phyloP scores from a whole-genome alignment of 768 basidiomycete genomes.

The Amanita fuliginea region DNA sequence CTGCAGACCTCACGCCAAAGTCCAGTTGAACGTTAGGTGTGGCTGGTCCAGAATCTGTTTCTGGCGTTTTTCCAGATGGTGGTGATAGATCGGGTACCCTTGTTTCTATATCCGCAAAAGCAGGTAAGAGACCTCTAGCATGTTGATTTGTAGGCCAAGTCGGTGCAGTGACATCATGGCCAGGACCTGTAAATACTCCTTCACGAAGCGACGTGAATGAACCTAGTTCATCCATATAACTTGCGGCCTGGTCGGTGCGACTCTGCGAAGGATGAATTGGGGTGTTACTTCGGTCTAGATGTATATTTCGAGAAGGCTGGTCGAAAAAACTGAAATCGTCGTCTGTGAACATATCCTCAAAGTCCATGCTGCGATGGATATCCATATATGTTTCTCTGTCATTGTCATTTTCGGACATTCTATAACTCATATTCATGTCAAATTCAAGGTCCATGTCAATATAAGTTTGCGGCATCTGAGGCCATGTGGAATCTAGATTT shows the following conservation, averaged over 20 bases:
- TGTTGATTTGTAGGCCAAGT: constrained; percentile 18
- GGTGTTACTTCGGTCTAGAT: background rate
- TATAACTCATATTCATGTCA: constrained; percentile 19
- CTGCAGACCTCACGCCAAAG: constrained; percentile 13
- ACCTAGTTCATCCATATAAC: constrained; percentile 1
- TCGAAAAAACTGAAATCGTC: constrained; percentile 90
- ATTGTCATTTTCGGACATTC: constrained; percentile 18
- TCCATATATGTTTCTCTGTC: constrained; percentile 17
- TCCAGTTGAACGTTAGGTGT: constrained; percentile 46
- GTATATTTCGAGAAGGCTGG: constrained; percentile 25
- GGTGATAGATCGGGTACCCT: constrained; percentile 31
- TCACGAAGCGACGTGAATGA: background rate
- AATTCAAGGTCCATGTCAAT: constrained; percentile 45
- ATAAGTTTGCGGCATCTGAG: constrained; percentile 21
- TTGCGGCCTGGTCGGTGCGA: constrained; percentile 6
- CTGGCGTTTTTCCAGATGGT: constrained; percentile 37
- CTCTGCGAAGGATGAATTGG: background rate
- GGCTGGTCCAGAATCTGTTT: constrained; percentile 32
- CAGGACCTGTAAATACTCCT: background rate
- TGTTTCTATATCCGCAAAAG: constrained; percentile 15
- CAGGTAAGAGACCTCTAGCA: constrained; percentile 20
- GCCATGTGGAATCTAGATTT: constrained; percentile 28
- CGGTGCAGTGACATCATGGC: constrained; percentile 9
- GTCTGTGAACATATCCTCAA: constrained; percentile 65
- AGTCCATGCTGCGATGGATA: constrained; percentile 25